Evolutionary conservation across 352 stramenopile species (phyloP).

Genomic region (Pythium monospermum): DNA sequence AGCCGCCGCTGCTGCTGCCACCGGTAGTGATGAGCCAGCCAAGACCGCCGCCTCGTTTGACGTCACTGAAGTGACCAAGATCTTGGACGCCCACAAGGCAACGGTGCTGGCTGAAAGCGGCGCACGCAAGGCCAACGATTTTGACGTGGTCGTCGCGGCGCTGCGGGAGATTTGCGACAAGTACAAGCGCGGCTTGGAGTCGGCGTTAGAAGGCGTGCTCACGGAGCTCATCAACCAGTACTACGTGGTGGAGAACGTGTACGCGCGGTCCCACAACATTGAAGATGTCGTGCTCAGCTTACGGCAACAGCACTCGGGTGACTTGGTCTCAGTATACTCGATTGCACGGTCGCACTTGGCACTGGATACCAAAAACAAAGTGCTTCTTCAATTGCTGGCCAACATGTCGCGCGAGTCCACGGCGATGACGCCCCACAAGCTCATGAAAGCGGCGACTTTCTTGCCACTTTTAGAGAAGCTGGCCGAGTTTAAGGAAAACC

Average conservation of each 20-base stretch:
- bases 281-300: slow-evolving; percentile 82
- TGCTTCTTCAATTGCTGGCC: slow-evolving; percentile 67
- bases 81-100: slow-evolving; percentile 65
- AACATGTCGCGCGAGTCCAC: slow-evolving; percentile 38
- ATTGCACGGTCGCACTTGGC: slow-evolving; percentile 91
- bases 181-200: slow-evolving; percentile 73
- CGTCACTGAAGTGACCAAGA: slow-evolving; percentile 40
- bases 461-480: slow-evolving; percentile 83
- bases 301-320: slow-evolving; percentile 88
- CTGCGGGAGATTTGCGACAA: slow-evolving; percentile 73
- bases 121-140: slow-evolving; percentile 56
- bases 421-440: slow-evolving; percentile 34
- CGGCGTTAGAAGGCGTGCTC: slow-evolving; percentile 55
- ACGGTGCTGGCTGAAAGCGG: slow-evolving; percentile 43
- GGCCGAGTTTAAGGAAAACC: slow-evolving; percentile 83
- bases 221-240: slow-evolving; percentile 80
- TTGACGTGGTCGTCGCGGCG: slow-evolving; percentile 57
- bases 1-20: no score
- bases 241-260: slow-evolving; percentile 69
- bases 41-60: slow-evolving; percentile 41
- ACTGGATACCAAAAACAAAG: slow-evolving; percentile 82
- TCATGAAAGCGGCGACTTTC: slow-evolving; percentile 59
- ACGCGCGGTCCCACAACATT: slow-evolving; percentile 72
- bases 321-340: slow-evolving; percentile 79
- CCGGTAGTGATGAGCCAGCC: no score